Base-by-base conservation (phyloP, 495 filamentous ascomycete genomes). In the Neurospora tetrasperma region DNA sequence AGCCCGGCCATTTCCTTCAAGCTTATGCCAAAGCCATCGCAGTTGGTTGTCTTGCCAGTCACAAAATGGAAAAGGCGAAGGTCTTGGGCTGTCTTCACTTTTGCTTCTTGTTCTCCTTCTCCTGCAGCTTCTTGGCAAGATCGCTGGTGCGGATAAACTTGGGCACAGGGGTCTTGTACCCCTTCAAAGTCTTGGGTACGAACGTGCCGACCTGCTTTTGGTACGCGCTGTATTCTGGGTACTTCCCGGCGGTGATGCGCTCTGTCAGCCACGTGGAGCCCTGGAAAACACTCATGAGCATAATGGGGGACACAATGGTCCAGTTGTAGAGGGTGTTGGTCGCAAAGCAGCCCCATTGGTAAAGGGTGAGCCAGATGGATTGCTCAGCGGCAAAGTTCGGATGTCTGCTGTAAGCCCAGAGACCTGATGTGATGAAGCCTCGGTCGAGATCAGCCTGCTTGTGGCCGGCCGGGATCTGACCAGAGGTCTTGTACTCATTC, bases 341-440 rank as follows among this genome's bases (percentile, higher is more conserved):
- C 72, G 88, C 85, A 79, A 85, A 93, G 82, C 90, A 93, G 74
- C 86, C 87, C 96, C 96, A 99, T 73, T 91, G 85, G 79, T 98
- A 98, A 72, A 98, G 78, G 38, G 87, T 78, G 43, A 97, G 81
- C 96, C 96, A 99, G 79, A 98, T 89, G 39, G 90, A 87, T 83
- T 98, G 95, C 81, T 99, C 96, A 46, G 93, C 92, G 39, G 90
- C 88, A 78, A 98, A 98, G 82, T 98, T 98, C 46, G 96, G 96
- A 80, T 99, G 96, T 10, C 96, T 89, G 72, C 89, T 92, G 79
- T 88, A 93, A 0, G 89, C 90, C 91, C 91, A 99, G 27, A 99
- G 85, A 0, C 96, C 96, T 3, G 85, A 89, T 43, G 93, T 90
- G 69, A 92, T 87, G 80, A 99, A 99, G 66, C 96, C 96, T 62